Evolutionary conservation across 2,329 filamentous ascomycete species (phyloP), one percentile per base, ranked within the genome.

Genomic region (Zalaria obscura): DNA sequence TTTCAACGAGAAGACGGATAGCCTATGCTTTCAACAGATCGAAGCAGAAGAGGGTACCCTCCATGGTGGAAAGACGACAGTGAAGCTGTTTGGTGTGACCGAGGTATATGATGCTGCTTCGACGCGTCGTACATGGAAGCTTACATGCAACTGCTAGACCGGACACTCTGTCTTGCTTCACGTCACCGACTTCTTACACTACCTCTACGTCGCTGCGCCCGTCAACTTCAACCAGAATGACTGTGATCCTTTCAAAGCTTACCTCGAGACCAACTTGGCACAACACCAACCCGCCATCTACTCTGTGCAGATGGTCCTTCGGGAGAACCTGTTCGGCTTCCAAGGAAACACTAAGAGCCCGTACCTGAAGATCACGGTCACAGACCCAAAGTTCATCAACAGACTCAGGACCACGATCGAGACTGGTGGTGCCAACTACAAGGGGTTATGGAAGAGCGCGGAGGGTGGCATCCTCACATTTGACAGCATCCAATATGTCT

Each of bases 161-260:
- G 91, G 91, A 41, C 82, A 98, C 62, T 98, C 91, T 3, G 86
- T 94, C 33, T 75, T 98, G 60, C 70, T 98, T 8, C 91, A 98
- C 60, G 88, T 98, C 47, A 94, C 84, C 10, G 85, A 87, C 55
- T 98, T 98, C 63, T 80, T 86, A 51, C 91, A 98, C 60, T 98
- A 98, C 58, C 76, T 98, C 42, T 98, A 94, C 55, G 78, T 96
- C 36, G 82, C 85, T 6, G 91, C 93, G 0, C 91, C 91, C 0
- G 67, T 88, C 5, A 75, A 76, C 26, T 98, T 98, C 60, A 75
- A 76, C 27, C 76, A 77, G 36, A 72, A 78, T 35, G 87, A 98
- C 57, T 87, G 86, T 59, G 71, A 78, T 10, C 67, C 75, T 0
- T 98, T 83, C 69, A 83, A 81, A 56, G 68, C 75, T 3, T 96